phyloP scores from a whole-genome alignment of 73 alveolate genomes.

The Stentor roeselii region DNA sequence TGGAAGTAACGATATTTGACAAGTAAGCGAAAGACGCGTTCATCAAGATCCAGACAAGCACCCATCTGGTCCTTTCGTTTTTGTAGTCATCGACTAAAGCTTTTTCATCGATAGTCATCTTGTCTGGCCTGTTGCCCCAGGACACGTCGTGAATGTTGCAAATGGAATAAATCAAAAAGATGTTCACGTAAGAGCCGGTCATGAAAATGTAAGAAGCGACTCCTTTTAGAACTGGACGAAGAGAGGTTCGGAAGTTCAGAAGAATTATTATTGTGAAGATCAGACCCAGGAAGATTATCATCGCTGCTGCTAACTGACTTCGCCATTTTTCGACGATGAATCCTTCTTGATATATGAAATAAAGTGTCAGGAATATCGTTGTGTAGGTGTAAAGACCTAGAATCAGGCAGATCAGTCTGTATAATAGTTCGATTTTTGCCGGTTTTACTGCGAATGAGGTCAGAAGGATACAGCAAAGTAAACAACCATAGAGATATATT shows the following conservation, averaged over 20 bases:
- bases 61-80: neutral
- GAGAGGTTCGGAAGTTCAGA: neutral
- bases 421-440: neutral
- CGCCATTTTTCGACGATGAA: neutral
- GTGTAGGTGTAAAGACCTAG: neutral
- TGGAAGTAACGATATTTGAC: neutral
- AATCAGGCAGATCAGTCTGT: neutral
- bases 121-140: constrained; percentile 28
- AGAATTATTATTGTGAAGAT: neutral
- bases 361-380: neutral
- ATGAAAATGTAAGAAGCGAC: neutral
- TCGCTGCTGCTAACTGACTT: neutral
- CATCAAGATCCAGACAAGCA: neutral
- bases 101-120: neutral
- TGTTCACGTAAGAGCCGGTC: constrained; percentile 7
- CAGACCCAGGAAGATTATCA: neutral
- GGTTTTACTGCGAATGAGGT: too few relatives aligned
- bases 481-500: too few relatives aligned
- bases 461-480: too few relatives aligned
- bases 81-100: neutral
- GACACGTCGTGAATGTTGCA: constrained; percentile 27
- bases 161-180: constrained; percentile 18
- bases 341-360: neutral
- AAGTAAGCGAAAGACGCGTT: constrained; percentile 16
- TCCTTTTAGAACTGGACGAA: constrained; percentile 6